These are phyloP conservation scores for Ascochyta pisi DNA, from an alignment of 2,329 filamentous ascomycete genomes.

Conservation along the genomic window DNA sequence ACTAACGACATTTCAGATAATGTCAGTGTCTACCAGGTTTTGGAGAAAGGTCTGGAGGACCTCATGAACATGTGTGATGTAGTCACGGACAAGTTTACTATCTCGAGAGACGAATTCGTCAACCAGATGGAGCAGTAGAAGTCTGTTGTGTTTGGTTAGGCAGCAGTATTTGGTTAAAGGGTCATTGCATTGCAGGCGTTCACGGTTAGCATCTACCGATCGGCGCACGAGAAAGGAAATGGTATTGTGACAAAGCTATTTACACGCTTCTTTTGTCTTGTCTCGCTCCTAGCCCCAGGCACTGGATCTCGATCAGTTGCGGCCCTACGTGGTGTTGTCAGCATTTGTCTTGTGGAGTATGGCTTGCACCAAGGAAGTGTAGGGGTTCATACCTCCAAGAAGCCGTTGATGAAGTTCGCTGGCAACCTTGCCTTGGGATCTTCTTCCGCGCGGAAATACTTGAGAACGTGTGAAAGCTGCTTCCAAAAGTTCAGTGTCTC, in stretches of 20 bases:
- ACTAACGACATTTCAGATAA: conserved; percentile 63
- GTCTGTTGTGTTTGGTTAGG: neutral
- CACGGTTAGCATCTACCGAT: conserved; percentile 25
- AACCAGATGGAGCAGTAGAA: conserved; percentile 39
- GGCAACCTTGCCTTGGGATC: conserved; percentile 78
- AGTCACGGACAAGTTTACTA: conserved; percentile 86
- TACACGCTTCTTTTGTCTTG: conserved; percentile 37
- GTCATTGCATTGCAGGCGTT: conserved; percentile 45
- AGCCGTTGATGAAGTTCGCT: conserved; percentile 89
- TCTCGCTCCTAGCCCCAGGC: conserved; percentile 12
- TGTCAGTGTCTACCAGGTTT: conserved; percentile 79
- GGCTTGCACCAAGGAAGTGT: neutral
- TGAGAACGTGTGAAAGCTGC: conserved; percentile 92
- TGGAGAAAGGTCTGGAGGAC: conserved; percentile 89
- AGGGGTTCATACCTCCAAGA: conserved; percentile 77
- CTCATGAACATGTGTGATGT: conserved; percentile 92
- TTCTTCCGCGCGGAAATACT: conserved; percentile 92
- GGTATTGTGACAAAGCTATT: conserved; percentile 46
- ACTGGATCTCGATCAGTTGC: conserved; percentile 40
- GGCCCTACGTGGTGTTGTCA: conserved; percentile 40
- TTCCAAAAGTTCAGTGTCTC: conserved; percentile 99
- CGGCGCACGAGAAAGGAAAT: conserved; percentile 43
- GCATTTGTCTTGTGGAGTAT: neutral
- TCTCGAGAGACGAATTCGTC: conserved; percentile 68
- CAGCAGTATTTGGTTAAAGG: neutral